Conservation (phyloP, 352 stramenopile species). For the Phytophthora palmivora region DNA sequence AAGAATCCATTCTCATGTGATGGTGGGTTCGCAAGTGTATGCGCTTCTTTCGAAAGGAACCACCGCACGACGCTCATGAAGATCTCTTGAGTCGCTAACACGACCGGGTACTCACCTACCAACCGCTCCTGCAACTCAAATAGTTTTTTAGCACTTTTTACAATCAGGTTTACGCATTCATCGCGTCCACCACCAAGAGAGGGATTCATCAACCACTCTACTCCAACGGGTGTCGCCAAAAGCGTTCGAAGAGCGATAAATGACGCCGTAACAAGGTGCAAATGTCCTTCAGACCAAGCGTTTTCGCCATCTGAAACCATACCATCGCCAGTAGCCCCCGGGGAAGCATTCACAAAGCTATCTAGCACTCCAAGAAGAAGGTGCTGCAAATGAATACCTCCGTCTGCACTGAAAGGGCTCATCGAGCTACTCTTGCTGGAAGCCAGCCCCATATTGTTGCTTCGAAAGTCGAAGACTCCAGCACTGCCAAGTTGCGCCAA, state of each 20-base stretch:
- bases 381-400: conserved; percentile 57
- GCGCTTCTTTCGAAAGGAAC: conserved; percentile 61
- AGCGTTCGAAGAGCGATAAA: conserved; percentile 55
- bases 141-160: conserved; percentile 63
- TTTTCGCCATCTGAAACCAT: conserved; percentile 19
- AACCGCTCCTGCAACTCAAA: conserved; percentile 69
- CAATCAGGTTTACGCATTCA: conserved; percentile 63
- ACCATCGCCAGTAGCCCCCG: conserved; percentile 14
- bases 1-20: too few species aligned
- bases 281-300: conserved; percentile 39
- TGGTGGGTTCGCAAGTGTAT: conserved; percentile 23
- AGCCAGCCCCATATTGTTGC: neutral
- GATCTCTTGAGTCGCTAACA: conserved; percentile 61
- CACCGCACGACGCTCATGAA: conserved; percentile 66
- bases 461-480: neutral
- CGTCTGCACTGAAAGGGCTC: conserved; percentile 42
- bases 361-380: conserved; percentile 63
- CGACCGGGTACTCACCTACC: conserved; percentile 53
- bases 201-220: conserved; percentile 52
- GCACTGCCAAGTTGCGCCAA: conserved; percentile 39
- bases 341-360: conserved; percentile 52
- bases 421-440: neutral
- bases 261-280: conserved; percentile 55
- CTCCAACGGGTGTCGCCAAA: conserved; percentile 36
- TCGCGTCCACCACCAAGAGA: conserved; percentile 53